Evolutionary conservation across 345 rosid genomes (phyloP), one percentile per base, ranked within the genome.

Genomic region (Bretschneidera sinensis): DNA sequence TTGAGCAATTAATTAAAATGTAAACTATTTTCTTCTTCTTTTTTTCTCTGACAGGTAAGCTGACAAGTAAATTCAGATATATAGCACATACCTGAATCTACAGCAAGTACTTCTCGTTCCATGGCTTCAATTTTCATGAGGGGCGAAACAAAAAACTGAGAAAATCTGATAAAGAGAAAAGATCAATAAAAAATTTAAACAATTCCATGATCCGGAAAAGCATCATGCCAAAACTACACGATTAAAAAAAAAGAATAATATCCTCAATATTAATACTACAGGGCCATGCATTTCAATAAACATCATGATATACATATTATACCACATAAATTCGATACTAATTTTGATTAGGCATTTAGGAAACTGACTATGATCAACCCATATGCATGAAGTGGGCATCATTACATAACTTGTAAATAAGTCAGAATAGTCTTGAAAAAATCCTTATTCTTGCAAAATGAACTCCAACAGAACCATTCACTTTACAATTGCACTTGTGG

Each of bases 131-230:
- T 69, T 75, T 94, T 94, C 72, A 94, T 80, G 35, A 94, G 92
- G 52, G 99, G 99, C n/a, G 97, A 85, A 77, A 94, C 75, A 71
- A 94, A 94, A 81, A 94, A 94, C 74, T 94, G 96, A 61, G 99
- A 94, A 78, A 94, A 94, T 76, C 99, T 94, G 86, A 57, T 18
- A 71, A n/a, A 66, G 24, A 72, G 74, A 61, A 51, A 60, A 54
- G 52, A 63, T 50, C 31, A 64, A 47, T 53, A 65, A 21, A 21
- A 67, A 43, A 61, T 70, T 67, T 53, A 72, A 51, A 43, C 43
- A 60, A 18, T 50, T 35, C 20, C 17, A 51, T 48, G 25, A 33
- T 54, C 17, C 23, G 18, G 21, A 59, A 53, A 47, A 23, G 15
- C 50, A 56, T 19, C 48, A 21, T 19, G 51, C 61, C 28, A 57